These are phyloP conservation scores for Cladosporium oxysporum DNA, from an alignment of 2,329 filamentous ascomycete species.

Conservation along the genomic window DNA sequence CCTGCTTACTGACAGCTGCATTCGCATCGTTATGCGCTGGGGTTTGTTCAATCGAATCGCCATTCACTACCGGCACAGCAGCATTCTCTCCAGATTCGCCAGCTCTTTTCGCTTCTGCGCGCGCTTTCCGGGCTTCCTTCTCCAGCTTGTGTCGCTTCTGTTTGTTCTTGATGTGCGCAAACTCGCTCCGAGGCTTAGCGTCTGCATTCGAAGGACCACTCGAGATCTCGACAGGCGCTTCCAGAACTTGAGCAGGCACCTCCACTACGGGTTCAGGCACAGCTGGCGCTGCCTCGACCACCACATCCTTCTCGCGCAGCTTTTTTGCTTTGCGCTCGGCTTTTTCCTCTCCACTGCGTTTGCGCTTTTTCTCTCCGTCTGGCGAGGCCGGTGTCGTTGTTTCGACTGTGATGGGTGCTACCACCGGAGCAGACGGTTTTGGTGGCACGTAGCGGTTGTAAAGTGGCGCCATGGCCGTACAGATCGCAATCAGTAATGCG, in stretches of 20 bases:
- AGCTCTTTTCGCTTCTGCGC: conserved; percentile 28
- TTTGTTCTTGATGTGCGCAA: conserved; percentile 32
- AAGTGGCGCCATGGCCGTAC: conserved; percentile 39
- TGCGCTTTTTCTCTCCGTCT: conserved; percentile 33
- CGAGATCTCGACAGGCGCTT: background rate
- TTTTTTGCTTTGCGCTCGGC: conserved; percentile 37
- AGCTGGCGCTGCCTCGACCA: background rate
- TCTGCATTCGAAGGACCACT: background rate
- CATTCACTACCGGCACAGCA: background rate
- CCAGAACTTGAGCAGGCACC: background rate
- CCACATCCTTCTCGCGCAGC: conserved; percentile 21
- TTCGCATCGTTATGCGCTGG: background rate
- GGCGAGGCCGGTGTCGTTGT: background rate
- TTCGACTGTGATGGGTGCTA: background rate
- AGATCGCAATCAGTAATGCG: conserved; percentile 17
- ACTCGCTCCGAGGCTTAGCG: conserved; percentile 24
- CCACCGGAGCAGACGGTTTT: conserved; percentile 25
- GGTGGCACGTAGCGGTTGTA: conserved; percentile 52
- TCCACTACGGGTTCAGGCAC: background rate
- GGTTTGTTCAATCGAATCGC: background rate
- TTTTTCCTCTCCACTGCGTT: conserved; percentile 35
- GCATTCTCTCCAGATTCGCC: background rate
- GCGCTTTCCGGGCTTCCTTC: conserved; percentile 36
- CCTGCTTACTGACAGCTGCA: background rate
- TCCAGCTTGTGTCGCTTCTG: conserved; percentile 40